Base-by-base conservation (phyloP, 2,329 filamentous ascomycete genomes). In the Nemania sp. region DNA sequence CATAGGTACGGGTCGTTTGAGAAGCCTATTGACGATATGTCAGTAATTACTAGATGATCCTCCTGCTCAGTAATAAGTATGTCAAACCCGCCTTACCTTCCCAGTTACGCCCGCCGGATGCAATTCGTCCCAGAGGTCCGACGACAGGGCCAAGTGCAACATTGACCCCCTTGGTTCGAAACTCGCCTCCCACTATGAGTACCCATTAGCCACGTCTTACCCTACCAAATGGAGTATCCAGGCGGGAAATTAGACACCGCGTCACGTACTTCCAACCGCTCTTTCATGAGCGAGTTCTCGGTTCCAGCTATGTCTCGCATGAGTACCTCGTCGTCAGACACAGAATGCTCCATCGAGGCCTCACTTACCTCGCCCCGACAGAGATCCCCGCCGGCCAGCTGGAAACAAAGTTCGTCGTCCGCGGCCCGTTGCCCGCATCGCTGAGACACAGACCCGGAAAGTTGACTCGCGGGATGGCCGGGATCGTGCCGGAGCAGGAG, bases 131-230 rank as follows among this genome's bases (percentile, higher is more conserved):
- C 0, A 88, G 70, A 0, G 88, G 87, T 0, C 87, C 87, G 59
- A 91, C 86, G 0, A 90, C 90, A 2, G 92, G 92, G 0, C 91
- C 92, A 10, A 96, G 81, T 58, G 89, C 83, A 13, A 95, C 82
- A 71, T 96, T 90, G 34, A 92, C 86, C 50, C 92, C 92, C 74
- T 96, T 96, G 43, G 77, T 84, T 63, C 82, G 84, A 72, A 90
- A 90, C 74, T 96, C 92, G 59, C 81, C 79, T 2, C 88, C 92
- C 88, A 96, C 61, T 65, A 15, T 20, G 17, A 39, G 40, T 10
- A 49, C n/a, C 17, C 7, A 29, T 65, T 54, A 59, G 56, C 17
- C n/a, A 34, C 11, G 7, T 21, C 37, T 20, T 2, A 4, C 17
- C n/a, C 1, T 2, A 15, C 4, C 2, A 45, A 15, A 10, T 17